Conservation (phyloP, 108 stramenopile genomes). For the Hondaea fermentalgiana region DNA sequence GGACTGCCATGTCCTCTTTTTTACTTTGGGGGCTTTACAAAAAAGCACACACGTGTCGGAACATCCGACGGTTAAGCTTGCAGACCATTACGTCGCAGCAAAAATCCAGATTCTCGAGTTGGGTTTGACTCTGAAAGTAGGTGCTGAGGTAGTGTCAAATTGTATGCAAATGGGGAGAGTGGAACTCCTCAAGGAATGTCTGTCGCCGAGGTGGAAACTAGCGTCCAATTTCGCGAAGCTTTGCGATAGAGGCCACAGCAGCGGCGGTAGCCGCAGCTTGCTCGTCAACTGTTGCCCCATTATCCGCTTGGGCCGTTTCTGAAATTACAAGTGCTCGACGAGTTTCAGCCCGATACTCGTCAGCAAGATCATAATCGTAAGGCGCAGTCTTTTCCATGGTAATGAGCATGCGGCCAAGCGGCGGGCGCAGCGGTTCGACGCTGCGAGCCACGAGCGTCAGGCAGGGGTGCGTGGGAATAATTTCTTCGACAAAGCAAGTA, state of each 20-base stretch:
- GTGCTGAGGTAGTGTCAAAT: too few relatives aligned
- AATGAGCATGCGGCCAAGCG: not conserved
- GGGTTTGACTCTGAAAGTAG: too few relatives aligned
- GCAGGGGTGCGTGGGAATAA: constrained; percentile 23
- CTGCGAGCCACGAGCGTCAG: not conserved
- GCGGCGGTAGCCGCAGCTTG: not conserved
- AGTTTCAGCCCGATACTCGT: not conserved
- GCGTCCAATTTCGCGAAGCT: not conserved
- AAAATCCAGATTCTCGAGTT: too few relatives aligned
- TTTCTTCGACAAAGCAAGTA: not conserved
- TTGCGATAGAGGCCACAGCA: not conserved
- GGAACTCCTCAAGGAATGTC: too few relatives aligned
- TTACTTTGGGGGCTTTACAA: too few relatives aligned
- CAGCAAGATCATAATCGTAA: not conserved
- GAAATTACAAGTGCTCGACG: not conserved
- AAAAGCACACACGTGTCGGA: too few relatives aligned
- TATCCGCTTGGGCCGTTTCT: not conserved
- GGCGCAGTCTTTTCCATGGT: not conserved
- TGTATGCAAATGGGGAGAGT: too few relatives aligned
- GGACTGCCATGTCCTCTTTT: too few relatives aligned
- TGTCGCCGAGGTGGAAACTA: not conserved
- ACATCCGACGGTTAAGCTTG: too few relatives aligned
- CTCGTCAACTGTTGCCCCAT: not conserved
- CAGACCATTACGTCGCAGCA: too few relatives aligned
- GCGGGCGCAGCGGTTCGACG: not conserved